A percentile compares a stretch with the other conserved stretches of the same genome.
phyloP scores from a whole-genome alignment of 2,329 filamentous ascomycete genomes.

The Bipolaris bicolor region DNA sequence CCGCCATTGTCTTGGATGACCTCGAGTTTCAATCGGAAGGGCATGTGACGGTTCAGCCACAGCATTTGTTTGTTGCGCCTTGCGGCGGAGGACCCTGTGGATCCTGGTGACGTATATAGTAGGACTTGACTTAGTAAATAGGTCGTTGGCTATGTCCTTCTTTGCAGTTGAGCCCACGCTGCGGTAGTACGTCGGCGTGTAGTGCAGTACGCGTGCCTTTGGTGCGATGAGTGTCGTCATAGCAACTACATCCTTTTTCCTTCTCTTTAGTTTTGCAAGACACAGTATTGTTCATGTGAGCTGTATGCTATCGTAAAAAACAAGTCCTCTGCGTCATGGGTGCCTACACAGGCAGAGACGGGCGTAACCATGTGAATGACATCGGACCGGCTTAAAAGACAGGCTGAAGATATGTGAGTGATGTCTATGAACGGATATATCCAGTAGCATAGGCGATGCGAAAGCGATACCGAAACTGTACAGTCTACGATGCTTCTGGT shows the following conservation, averaged over 20 bases:
- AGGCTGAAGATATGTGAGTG: neutral
- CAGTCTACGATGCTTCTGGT: neutral
- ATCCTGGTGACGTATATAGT: constrained; percentile 7
- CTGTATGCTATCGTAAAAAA: neutral
- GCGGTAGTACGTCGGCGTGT: neutral
- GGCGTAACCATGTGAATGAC: neutral
- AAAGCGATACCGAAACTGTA: neutral
- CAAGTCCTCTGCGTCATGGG: neutral
- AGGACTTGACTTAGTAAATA: neutral
- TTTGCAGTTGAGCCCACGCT: constrained; percentile 1
- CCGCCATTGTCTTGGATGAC: constrained; percentile 42
- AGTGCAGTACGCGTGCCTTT: neutral
- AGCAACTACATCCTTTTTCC: neutral
- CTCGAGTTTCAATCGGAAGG: constrained; percentile 20
- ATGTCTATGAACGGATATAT: neutral
- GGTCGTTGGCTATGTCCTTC: neutral
- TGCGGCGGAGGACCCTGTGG: neutral
- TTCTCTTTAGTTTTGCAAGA: neutral
- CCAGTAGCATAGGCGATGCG: neutral
- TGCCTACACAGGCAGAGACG: neutral
- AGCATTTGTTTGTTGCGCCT: constrained; percentile 5
- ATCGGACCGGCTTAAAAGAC: neutral
- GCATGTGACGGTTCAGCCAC: constrained; percentile 31
- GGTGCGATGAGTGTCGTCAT: neutral
- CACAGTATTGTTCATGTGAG: neutral